Base-by-base conservation (phyloP, 2,329 filamentous ascomycete genomes). In the Paramyrothecium roridum region DNA sequence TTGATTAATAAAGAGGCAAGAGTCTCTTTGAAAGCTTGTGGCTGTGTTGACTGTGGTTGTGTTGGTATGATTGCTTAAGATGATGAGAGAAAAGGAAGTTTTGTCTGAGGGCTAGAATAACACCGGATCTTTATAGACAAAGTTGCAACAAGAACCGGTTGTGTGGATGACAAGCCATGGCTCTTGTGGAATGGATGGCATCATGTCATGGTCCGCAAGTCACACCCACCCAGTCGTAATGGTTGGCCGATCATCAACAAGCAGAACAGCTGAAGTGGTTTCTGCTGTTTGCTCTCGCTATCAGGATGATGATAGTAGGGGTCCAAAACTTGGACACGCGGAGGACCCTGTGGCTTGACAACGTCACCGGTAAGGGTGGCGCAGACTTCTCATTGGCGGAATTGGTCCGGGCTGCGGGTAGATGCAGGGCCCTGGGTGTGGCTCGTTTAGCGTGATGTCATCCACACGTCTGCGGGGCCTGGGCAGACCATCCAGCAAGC, bases 301-400 rank as follows among this genome's bases (percentile, higher is more conserved):
- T 43, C 13, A 43, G 13, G 37, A 43, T 43, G n/a, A 19, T 19
- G 37, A 43, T 43, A 6, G 37, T 16, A 43, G 10, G 37, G 37
- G 13, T 43, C 37, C 37, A 43, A 52, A 52, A 49, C 34, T 51
- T 47, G 37, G 48, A 26, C 37, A 13, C 26, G 20, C 40, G 33
- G 3, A 51, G 49, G 4, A 47, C 37, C 51, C 17, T 54, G 55
- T 52, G 46, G 52, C 33, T 50, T 22, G 43, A 30, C 26, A 50
- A 57, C 55, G 49, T 54, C 55, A 54, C 51, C 48, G 46, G 40
- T 34, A 7, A n/a, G 22, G 48, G 37, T 45, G 51, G 19, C 26
- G 8, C 49, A 26, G 11, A n/a, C 22, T 40, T 13, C 8, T 45
- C 33, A 56, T 56, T 52, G 54, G 54, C 17, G 19, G 46, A 26